These are phyloP conservation scores for Crepidotus variabilis DNA, from an alignment of 768 basidiomycete species.

Conservation along the genomic window DNA sequence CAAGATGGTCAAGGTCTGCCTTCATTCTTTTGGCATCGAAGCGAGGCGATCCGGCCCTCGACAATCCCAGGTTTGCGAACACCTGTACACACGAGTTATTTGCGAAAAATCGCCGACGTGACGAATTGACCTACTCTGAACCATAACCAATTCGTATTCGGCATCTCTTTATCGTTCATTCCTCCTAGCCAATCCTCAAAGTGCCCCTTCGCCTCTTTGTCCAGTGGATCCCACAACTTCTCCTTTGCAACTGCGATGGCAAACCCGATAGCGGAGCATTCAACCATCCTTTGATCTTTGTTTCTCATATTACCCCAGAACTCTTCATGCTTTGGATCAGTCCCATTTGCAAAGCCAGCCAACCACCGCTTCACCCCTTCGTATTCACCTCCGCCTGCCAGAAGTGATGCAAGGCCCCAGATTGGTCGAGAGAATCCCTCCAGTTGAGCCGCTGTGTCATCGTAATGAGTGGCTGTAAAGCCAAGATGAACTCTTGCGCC, in stretches of 20 bases:
- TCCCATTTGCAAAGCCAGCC: conserved; percentile 61
- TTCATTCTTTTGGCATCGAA: conserved; percentile 63
- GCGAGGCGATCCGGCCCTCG: conserved; percentile 52
- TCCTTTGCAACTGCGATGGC: conserved; percentile 63
- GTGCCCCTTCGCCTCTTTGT: conserved; percentile 46
- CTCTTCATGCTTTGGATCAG: conserved; percentile 61
- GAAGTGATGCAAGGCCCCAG: conserved; percentile 68
- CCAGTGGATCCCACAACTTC: conserved; percentile 60
- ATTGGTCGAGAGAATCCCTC: conserved; percentile 76
- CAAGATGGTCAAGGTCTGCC: conserved; percentile 70
- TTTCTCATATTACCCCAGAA: conserved; percentile 77
- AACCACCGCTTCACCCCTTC: conserved; percentile 59
- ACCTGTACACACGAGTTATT: conserved; percentile 28
- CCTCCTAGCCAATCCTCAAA: conserved; percentile 67
- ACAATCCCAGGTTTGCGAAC: conserved; percentile 71
- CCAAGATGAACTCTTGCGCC: conserved; percentile 70
- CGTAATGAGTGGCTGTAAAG: conserved; percentile 68
- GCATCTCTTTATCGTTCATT: conserved; percentile 82
- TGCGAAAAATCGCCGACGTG: neutral
- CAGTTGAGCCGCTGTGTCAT: conserved; percentile 67
- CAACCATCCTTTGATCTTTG: conserved; percentile 81
- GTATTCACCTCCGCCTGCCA: conserved; percentile 62
- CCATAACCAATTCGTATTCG: conserved; percentile 84
- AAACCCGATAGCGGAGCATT: conserved; percentile 75
- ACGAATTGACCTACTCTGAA: conserved; percentile 48